A percentile compares a stretch with the other conserved stretches of the same genome.
These are phyloP conservation scores for Dioszegia hungarica DNA, from an alignment of 768 basidiomycete genomes.

Conservation along the genomic window DNA sequence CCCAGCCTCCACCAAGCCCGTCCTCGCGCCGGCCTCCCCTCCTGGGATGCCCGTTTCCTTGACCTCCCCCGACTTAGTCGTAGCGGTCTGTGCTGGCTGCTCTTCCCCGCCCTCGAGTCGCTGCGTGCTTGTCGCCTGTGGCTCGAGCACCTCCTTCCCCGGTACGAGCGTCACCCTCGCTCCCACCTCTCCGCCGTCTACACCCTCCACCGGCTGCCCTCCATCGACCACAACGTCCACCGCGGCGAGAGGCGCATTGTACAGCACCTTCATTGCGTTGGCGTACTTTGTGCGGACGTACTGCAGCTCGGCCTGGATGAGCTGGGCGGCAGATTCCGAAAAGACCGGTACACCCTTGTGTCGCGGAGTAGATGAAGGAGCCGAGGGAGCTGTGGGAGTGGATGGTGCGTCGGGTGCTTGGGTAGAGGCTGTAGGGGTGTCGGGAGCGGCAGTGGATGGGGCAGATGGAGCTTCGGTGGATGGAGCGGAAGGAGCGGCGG, in stretches of 20 bases:
- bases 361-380: background rate
- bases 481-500: background rate
- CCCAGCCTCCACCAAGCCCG: too few species aligned
- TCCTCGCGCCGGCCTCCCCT: too few species aligned
- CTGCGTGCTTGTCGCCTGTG: background rate
- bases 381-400: background rate
- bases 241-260: conserved; percentile 22
- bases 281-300: conserved; percentile 28
- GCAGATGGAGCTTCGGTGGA: background rate
- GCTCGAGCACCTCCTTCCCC: background rate
- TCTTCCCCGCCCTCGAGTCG: too few species aligned
- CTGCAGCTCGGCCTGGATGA: conserved; percentile 9
- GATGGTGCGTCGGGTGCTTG: background rate
- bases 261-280: conserved; percentile 25
- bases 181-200: background rate
- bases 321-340: background rate
- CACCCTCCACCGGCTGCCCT: background rate
- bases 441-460: background rate
- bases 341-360: conserved; percentile 1
- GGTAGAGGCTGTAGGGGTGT: background rate
- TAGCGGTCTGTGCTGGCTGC: background rate
- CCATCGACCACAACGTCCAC: conserved; percentile 23
- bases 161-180: conserved; percentile 1
- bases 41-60: too few species aligned
- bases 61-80: background rate